A percentile compares a stretch with the other conserved stretches of the same genome.
Evolutionary conservation across 345 rosid species (phyloP).

Genomic region (Boechera divaricarpa): DNA sequence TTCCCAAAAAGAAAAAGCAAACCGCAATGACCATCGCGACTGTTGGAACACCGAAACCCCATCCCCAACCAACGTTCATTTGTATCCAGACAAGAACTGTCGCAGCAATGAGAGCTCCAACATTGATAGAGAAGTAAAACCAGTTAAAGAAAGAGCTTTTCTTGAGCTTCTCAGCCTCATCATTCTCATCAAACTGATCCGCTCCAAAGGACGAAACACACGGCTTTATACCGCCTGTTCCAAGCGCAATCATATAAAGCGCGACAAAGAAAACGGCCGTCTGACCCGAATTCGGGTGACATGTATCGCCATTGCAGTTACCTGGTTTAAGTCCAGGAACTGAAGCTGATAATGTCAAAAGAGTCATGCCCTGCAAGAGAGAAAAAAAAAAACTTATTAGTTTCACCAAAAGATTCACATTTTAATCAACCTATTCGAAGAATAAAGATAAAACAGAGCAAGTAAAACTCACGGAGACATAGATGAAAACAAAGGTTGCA

Average conservation of each 20-base stretch:
- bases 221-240: conserved; percentile 97
- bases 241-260: conserved; percentile 87
- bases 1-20: conserved; percentile 76
- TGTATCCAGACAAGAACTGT: conserved; percentile 93
- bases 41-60: conserved; percentile 95
- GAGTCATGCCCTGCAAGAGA: conserved; percentile 78
- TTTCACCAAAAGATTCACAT: not conserved
- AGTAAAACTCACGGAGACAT: conserved; percentile 67
- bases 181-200: conserved; percentile 90
- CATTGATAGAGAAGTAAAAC: conserved; percentile 90
- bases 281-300: conserved; percentile 64
- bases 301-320: conserved; percentile 53
- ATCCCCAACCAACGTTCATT: conserved; percentile 97
- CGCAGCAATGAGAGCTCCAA: conserved; percentile 89
- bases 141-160: conserved; percentile 96
- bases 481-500: conserved; percentile 73
- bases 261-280: conserved; percentile 66
- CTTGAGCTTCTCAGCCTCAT: conserved; percentile 71
- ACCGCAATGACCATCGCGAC: conserved; percentile 85
- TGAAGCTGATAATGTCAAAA: conserved; percentile 80
- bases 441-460: not conserved
- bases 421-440: not conserved
- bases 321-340: conserved; percentile 74
- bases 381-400: not conserved
- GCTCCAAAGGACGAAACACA: conserved; percentile 98